A percentile compares a stretch with the other conserved stretches of the same genome.
phyloP scores from a whole-genome alignment of 1,284 basidiomycete species.

The Anthracocystis walkeri region DNA sequence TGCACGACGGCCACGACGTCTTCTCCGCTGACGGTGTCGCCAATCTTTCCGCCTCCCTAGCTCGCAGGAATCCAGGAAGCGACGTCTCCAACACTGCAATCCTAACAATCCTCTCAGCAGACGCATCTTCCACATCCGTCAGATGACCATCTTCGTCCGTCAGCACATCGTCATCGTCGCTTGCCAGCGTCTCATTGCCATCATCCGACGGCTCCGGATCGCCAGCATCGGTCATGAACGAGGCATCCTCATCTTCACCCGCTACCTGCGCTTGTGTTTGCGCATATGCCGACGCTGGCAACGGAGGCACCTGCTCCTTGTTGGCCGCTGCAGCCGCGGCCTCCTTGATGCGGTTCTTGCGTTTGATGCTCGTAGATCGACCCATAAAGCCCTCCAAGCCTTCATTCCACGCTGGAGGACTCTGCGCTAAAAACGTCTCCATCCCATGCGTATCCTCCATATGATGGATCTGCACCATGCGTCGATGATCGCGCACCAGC shows the following conservation, averaged over 20 bases:
- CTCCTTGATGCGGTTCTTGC: constrained; percentile 32
- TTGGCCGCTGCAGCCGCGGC: constrained; percentile 14
- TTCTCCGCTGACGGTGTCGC: constrained; percentile 47
- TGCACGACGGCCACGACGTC: constrained; percentile 43
- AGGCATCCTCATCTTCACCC: constrained; percentile 34
- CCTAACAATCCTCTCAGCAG: constrained; percentile 35
- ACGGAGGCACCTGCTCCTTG: constrained; percentile 28
- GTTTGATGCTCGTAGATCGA: constrained; percentile 55
- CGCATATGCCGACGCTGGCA: constrained; percentile 23
- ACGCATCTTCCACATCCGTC: constrained; percentile 49
- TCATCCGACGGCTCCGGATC: constrained; percentile 58
- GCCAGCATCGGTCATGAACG: constrained; percentile 39
- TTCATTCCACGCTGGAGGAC: constrained; percentile 73
- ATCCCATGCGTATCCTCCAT: constrained; percentile 68
- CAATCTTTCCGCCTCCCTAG: constrained; percentile 40
- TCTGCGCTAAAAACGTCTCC: constrained; percentile 72
- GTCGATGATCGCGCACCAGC: constrained; percentile 87
- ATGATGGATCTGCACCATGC: constrained; percentile 79
- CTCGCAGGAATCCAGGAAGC: constrained; percentile 36
- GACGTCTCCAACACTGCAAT: constrained; percentile 63
- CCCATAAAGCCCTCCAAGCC: constrained; percentile 68
- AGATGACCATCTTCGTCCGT: constrained; percentile 54
- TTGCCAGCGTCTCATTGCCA: constrained; percentile 52
- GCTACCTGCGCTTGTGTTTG: constrained; percentile 4
- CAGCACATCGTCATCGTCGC: constrained; percentile 58